Evolutionary conservation across 2,329 filamentous ascomycete genomes (phyloP).

Genomic region (Exophiala oligosperma): DNA sequence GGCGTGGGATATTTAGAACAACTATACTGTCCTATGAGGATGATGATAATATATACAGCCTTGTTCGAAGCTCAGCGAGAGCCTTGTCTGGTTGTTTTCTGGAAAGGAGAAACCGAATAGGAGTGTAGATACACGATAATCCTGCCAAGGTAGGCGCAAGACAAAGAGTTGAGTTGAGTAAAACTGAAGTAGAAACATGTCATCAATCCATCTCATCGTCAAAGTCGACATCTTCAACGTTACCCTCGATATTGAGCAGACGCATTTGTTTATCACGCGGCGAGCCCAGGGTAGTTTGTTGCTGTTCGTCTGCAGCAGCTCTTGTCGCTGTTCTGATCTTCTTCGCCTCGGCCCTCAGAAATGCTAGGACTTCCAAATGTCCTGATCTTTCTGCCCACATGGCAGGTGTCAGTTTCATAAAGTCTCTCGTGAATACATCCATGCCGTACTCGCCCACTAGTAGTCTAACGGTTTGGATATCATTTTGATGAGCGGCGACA

Average conservation of each 20-base stretch:
- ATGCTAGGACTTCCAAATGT: constrained; percentile 21
- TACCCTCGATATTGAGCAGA: background rate
- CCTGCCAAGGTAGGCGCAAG: no score
- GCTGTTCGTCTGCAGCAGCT: background rate
- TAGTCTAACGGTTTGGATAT: constrained; percentile 37
- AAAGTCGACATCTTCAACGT: no score
- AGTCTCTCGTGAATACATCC: constrained; percentile 34
- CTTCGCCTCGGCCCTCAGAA: constrained; percentile 19
- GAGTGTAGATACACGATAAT: no score
- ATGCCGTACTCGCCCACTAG: constrained; percentile 38
- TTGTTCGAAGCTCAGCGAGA: no score
- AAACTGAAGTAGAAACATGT: background rate
- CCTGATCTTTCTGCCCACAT: constrained; percentile 26
- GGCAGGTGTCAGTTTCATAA: constrained; percentile 16
- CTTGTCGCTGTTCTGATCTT: constrained; percentile 9
- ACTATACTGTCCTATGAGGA: no score
- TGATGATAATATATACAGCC: no score
- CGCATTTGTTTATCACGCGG: background rate
- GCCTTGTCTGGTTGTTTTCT: no score
- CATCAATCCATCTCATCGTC: background rate
- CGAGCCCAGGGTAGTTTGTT: background rate
- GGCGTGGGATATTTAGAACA: no score
- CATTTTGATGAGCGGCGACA: constrained; percentile 40
- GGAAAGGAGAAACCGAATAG: no score
- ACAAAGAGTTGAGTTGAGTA: no score